phyloP scores from a whole-genome alignment of 345 rosid genomes.

The Mallotus nudiflorus region DNA sequence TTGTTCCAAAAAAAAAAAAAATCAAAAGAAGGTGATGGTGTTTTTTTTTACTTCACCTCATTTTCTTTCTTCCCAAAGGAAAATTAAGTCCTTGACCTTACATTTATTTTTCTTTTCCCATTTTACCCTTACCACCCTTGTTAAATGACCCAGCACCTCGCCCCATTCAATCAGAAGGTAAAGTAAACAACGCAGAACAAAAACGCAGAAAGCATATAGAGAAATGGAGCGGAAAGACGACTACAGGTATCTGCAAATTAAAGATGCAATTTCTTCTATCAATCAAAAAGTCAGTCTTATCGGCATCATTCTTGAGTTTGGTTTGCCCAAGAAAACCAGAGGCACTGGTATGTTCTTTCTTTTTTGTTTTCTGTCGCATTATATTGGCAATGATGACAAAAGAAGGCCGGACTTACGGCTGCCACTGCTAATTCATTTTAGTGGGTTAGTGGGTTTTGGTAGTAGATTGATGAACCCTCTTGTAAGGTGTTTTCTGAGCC shows the following conservation, averaged over 20 bases:
- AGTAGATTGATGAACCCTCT: slow-evolving; percentile 51
- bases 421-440: slow-evolving; percentile 25
- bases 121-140: too few species aligned
- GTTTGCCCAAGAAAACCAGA: slow-evolving; percentile 44
- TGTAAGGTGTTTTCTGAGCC: slow-evolving; percentile 62
- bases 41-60: too few species aligned
- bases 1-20: too few species aligned
- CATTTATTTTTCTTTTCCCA: too few species aligned
- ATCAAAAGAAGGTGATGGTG: too few species aligned
- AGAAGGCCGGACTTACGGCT: slow-evolving; percentile 81
- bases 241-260: slow-evolving; percentile 48
- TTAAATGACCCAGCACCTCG: too few species aligned
- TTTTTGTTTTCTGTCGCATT: neutral
- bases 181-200: too few species aligned
- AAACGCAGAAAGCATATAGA: neutral
- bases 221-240: slow-evolving; percentile 49
- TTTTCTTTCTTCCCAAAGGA: too few species aligned
- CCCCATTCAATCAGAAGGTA: too few species aligned
- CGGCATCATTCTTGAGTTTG: slow-evolving; percentile 57
- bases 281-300: slow-evolving; percentile 59
- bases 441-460: slow-evolving; percentile 38
- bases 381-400: slow-evolving; percentile 59
- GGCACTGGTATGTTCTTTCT: slow-evolving; percentile 49
- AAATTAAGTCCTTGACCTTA: too few species aligned
- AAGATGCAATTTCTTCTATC: slow-evolving; percentile 52